Conservation (phyloP, 352 stramenopile species). For the Phytophthora brassicae region DNA sequence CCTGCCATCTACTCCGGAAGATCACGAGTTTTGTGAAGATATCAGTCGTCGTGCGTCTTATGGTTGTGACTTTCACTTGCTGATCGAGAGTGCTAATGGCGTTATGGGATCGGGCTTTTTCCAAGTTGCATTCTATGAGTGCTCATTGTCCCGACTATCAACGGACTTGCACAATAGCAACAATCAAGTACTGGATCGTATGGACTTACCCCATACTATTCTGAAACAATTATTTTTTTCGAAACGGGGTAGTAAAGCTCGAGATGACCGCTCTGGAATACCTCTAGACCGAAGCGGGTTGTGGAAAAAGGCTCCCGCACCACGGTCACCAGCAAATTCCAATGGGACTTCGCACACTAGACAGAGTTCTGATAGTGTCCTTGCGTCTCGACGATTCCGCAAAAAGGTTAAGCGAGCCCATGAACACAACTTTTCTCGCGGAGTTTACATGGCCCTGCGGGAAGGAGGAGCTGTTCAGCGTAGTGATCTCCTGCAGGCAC, state of each 20-base stretch:
- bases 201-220: constrained; percentile 49
- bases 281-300: constrained; percentile 24
- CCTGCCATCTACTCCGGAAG: constrained; percentile 59
- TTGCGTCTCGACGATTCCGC: constrained; percentile 57
- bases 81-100: constrained; percentile 63
- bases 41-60: constrained; percentile 55
- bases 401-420: constrained; percentile 86
- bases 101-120: constrained; percentile 74
- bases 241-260: constrained; percentile 13
- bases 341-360: constrained; percentile 1
- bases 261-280: constrained; percentile 27
- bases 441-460: constrained; percentile 80
- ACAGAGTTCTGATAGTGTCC: constrained; percentile 28
- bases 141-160: constrained; percentile 63
- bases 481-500: constrained; percentile 83
- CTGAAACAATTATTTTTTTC: constrained; percentile 62
- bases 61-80: constrained; percentile 75
- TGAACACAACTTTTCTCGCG: constrained; percentile 88
- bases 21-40: constrained; percentile 79
- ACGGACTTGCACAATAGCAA: constrained; percentile 39
- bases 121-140: constrained; percentile 88
- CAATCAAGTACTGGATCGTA: constrained; percentile 22
- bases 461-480: constrained; percentile 76
- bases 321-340: constrained; percentile 22
- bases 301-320: constrained; percentile 24